Conservation (phyloP, 1,139 yeast genomes). For the Nadsonia starkeyi-henricii region DNA sequence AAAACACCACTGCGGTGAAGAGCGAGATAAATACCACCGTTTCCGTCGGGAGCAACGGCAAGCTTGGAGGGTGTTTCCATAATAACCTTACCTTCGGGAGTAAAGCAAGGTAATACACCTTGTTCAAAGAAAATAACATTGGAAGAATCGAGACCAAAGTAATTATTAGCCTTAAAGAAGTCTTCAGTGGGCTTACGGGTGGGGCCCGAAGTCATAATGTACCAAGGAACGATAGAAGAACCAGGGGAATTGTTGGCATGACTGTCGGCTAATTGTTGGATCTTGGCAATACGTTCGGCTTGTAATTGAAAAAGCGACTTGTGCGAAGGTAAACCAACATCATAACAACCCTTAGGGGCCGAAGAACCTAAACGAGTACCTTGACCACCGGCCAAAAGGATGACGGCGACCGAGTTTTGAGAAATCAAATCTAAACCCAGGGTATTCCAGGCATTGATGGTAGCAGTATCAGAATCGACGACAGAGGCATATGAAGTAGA, state of each 20-base stretch:
- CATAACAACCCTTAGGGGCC: constrained; percentile 87
- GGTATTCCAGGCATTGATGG: constrained; percentile 32
- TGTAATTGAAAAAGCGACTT: constrained; percentile 85
- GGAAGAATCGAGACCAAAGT: constrained; percentile 49
- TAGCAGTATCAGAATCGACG: constrained; percentile 14
- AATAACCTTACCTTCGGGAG: constrained; percentile 58
- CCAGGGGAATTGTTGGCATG: constrained; percentile 16
- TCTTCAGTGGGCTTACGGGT: constrained; percentile 65
- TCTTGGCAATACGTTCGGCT: constrained; percentile 63
- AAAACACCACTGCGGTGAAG: constrained; percentile 50
- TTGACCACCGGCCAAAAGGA: constrained; percentile 96
- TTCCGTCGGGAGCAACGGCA: constrained; percentile 92
- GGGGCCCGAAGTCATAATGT: constrained; percentile 92
- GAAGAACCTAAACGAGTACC: constrained; percentile 88
- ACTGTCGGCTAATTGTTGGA: constrained; percentile 43
- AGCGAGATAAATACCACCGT: constrained; percentile 92
- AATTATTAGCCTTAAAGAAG: constrained; percentile 46
- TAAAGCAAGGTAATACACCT: constrained; percentile 88
- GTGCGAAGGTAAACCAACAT: constrained; percentile 71
- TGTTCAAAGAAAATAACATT: constrained; percentile 80
- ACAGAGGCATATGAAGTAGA: constrained; percentile 22
- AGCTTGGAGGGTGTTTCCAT: constrained; percentile 40
- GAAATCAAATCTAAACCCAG: constrained; percentile 59
- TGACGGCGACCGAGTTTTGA: constrained; percentile 66
- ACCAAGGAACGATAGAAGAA: constrained; percentile 50